These are phyloP conservation scores for Neurospora sp. DNA, from an alignment of 495 filamentous ascomycete genomes.

Conservation along the genomic window DNA sequence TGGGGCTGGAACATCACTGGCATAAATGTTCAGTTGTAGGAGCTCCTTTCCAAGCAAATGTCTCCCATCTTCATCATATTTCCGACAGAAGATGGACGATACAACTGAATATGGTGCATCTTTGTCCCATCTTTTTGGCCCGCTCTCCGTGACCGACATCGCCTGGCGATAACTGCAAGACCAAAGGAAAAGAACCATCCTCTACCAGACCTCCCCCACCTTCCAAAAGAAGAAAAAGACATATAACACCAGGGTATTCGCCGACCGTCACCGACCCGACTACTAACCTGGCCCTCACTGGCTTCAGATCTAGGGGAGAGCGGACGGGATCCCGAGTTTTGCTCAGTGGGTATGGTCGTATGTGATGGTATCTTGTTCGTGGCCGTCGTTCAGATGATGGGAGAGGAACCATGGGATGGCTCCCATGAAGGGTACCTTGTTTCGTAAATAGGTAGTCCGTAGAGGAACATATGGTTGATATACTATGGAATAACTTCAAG, in stretches of 20 bases:
- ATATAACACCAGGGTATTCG: neutral
- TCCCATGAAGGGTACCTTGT: no score
- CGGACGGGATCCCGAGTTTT: slow-evolving; percentile 40
- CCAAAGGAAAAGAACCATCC: neutral
- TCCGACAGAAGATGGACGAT: no score
- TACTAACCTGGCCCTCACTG: slow-evolving; percentile 26
- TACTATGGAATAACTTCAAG: no score
- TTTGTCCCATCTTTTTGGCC: neutral
- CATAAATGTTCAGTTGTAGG: neutral
- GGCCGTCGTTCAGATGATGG: neutral
- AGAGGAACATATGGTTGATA: no score
- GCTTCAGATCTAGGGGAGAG: slow-evolving; percentile 35
- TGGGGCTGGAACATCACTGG: neutral
- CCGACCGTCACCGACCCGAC: slow-evolving; percentile 34
- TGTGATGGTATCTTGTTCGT: neutral
- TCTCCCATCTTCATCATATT: no score
- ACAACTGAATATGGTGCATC: neutral
- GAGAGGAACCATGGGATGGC: no score
- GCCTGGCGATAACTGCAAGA: neutral
- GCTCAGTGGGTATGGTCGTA: neutral
- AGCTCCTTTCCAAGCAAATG: neutral
- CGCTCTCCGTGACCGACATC: no score
- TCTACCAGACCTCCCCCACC: neutral
- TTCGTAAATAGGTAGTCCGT: no score
- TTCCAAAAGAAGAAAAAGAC: neutral